phyloP scores from a whole-genome alignment of 306 rosid species.

The Ormosia semicastrata region DNA sequence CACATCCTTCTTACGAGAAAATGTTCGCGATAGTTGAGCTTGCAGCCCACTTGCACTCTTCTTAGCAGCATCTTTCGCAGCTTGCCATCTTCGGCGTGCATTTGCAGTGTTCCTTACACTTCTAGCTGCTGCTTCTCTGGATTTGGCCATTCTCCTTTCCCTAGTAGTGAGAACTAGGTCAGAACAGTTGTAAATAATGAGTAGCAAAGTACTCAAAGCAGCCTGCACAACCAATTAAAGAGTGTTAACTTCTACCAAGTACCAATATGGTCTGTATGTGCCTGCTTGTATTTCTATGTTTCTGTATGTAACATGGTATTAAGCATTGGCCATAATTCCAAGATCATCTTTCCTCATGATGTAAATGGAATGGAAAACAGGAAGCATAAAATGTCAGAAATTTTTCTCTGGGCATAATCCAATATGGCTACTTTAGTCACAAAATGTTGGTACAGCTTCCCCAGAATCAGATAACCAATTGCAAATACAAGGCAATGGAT shows the following conservation, averaged over 20 bases:
- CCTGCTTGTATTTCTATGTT: not conserved
- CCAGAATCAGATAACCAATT: not conserved
- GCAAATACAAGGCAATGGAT: not conserved
- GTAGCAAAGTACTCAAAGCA: conserved; percentile 68
- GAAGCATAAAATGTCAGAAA: not conserved
- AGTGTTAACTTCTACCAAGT: conserved; percentile 25
- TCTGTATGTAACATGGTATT: not conserved
- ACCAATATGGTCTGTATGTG: not conserved
- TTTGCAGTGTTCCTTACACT: conserved; percentile 60
- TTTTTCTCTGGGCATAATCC: not conserved
- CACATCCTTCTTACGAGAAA: conserved; percentile 44
- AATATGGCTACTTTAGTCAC: not conserved
- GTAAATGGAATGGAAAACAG: not conserved
- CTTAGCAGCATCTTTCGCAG: conserved; percentile 62
- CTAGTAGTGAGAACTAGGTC: conserved; percentile 75
- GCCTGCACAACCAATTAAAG: conserved; percentile 58
- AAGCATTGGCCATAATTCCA: not conserved
- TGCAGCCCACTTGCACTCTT: conserved; percentile 67
- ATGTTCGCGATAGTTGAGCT: conserved; percentile 58
- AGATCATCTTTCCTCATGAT: not conserved
- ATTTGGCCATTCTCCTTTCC: conserved; percentile 63
- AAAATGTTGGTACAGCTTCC: not conserved
- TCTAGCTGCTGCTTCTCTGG: conserved; percentile 71
- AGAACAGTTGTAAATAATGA: conserved; percentile 73
- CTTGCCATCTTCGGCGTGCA: conserved; percentile 70